Evolutionary conservation across 441 rosid genomes (phyloP).

Genomic region (Adansonia rubrostipa): DNA sequence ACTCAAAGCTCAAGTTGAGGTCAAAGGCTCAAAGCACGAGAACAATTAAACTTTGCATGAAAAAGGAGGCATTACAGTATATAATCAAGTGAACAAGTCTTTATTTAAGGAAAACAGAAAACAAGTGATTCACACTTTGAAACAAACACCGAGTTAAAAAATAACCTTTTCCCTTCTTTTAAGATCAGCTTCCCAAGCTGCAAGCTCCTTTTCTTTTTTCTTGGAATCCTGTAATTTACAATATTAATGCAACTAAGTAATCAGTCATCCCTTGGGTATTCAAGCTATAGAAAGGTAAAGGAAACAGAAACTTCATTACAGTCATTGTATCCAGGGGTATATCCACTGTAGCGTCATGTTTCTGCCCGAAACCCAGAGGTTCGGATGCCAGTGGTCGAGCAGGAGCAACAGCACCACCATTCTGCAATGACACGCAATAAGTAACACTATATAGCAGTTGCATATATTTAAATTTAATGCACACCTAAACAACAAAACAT

Average conservation of each 20-base stretch:
- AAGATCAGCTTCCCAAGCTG: slow-evolving; percentile 88
- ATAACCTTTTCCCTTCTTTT: slow-evolving; percentile 81
- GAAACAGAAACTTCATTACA: slow-evolving; percentile 41
- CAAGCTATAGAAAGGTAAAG: neutral
- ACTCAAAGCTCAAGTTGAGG: neutral
- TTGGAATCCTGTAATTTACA: slow-evolving; percentile 62
- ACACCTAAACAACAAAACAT: neutral
- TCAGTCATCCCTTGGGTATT: neutral
- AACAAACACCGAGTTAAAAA: slow-evolving; percentile 20
- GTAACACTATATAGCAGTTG: neutral
- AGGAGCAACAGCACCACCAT: slow-evolving; percentile 58
- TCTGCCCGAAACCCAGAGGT: slow-evolving; percentile 63
- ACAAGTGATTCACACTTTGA: neutral
- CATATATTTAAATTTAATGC: neutral
- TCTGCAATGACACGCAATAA: slow-evolving; percentile 43
- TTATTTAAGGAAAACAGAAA: neutral
- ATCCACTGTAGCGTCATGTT: slow-evolving; percentile 81
- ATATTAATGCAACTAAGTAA: slow-evolving; percentile 22
- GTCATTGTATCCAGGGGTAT: slow-evolving; percentile 80
- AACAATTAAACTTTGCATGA: neutral
- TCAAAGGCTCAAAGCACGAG: neutral
- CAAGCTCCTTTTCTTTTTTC: slow-evolving; percentile 75
- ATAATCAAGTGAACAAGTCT: neutral
- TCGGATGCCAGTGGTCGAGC: slow-evolving; percentile 58
- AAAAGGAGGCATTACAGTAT: neutral